Base-by-base conservation (phyloP, 345 rosid species). In the Isatis tinctoria region DNA sequence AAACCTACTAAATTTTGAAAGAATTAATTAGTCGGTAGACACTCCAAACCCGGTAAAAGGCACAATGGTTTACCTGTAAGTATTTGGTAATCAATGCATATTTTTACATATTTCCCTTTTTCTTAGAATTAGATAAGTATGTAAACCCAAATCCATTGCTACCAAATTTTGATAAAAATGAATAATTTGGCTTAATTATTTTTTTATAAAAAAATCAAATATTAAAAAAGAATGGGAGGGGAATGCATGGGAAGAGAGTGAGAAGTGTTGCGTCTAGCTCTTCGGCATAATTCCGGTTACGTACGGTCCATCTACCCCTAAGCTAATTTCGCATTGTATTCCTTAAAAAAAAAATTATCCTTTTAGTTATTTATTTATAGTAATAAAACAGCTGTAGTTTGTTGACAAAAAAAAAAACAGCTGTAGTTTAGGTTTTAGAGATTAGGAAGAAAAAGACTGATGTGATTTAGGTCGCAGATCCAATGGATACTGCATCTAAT, bases 161-260 rank as follows among this genome's bases (percentile, higher is more conserved):
- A 53, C 11, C 17, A 70, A 11, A 37, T 16, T 51, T 10, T 32
- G 0, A 61, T 39, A 3, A 59, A 47, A 48, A 36, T 24, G 9
- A 35, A 59, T 35, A 11, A 11, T 22, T 27, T 16, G 37, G 6
- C n/a, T 33, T 65, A 47, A 18, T 10, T 45, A 43, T 8, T 11
- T 1, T 35, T 48, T 17, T 35, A 3, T 1, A 8, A 14, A 16
- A 44, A 28, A 12, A 40, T 20, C 6, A 17, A 54, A 20, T 56
- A 40, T 35, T 6, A 2, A 51, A 8, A 74, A 74, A 26, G 60
- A 44, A 16, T 24, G 40, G 53, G 35, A 65, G 14, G 30, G 44
- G 58, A 49, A 44, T 44, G 45, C 80, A 77, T 60, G 80, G 48
- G 60, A 77, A 77, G 80, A 65, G 80, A 77, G 76, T 77, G 72